Base-by-base conservation (phyloP, 148 eudicot species). In the Oxyria digyna region DNA sequence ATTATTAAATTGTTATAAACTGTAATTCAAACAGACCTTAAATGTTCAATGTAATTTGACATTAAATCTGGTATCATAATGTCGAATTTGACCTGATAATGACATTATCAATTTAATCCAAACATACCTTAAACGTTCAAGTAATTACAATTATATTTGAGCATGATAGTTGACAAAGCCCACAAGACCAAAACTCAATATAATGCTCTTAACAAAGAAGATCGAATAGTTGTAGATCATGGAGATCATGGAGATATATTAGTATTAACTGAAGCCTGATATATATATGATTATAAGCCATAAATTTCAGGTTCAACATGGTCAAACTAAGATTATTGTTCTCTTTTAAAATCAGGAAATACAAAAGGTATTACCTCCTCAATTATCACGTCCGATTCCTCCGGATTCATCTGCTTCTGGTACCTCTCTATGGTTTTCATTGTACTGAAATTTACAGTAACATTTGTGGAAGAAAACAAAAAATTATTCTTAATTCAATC, bases 381-480 rank as follows among this genome's bases (percentile, higher is more conserved):
- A n/a, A 23, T 41, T 15, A 23, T 67, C 33, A 67, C 27, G 31
- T 72, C 35, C 18, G 18, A 26, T 26, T 35, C 79, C 9, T 62
- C 71, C 68, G 41, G 67, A 41, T 62, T 82, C 77, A 73, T 78
- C 72, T 78, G 81, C 64, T 24, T 81, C 68, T 69, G 67, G 71
- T 87, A 84, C 29, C 85, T 72, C 23, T 79, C 85, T 62, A 87
- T 79, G 0, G 88, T 87, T 52, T 71, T 71, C 5, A 8, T 71
- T 32, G 78, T 46, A 70, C 91, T 87, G 85, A 69, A 10, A 68
- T 41, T 15, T 55, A 24, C 63, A 11, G 23, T 27, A 0, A 17
- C 57, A 26, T 55, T 27, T 57, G 37, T 57, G 23, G 27, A 52
- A 1, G 10, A 3, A n/a, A 13, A 48, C 8, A 17, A 49, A 20